Conservation (phyloP, 257 asterid species). For the Nicotiana otophora region DNA sequence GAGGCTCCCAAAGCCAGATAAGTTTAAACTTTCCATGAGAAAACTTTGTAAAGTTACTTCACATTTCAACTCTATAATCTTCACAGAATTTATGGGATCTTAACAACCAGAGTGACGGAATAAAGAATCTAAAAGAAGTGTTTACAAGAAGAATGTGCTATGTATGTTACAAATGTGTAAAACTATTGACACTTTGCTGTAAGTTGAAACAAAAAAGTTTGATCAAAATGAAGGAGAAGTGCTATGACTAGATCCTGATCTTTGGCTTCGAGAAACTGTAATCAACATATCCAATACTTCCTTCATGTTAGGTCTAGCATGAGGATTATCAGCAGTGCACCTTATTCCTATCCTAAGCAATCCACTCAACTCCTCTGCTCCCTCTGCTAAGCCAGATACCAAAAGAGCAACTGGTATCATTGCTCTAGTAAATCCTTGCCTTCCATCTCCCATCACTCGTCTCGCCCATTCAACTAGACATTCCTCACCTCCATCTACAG, state of each 20-base stretch:
- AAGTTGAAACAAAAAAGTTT: neutral
- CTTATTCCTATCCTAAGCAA: slow-evolving; percentile 65
- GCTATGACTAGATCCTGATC: slow-evolving; percentile 25
- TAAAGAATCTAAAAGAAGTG: slow-evolving; percentile 3
- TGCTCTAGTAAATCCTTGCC: slow-evolving; percentile 27
- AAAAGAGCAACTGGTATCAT: slow-evolving; percentile 51
- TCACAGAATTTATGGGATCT: neutral
- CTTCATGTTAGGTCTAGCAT: slow-evolving; percentile 82
- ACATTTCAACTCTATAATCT: neutral
- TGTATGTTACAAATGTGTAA: slow-evolving; percentile 4
- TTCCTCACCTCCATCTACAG: slow-evolving; percentile 94
- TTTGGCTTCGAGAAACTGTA: slow-evolving; percentile 33
- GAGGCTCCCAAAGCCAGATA: too few relatives aligned
- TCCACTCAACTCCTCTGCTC: slow-evolving; percentile 67
- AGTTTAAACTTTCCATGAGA: neutral
- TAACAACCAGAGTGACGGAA: slow-evolving; percentile 13
- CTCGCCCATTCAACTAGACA: slow-evolving; percentile 89
- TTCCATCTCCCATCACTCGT: slow-evolving; percentile 68
- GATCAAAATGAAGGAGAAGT: slow-evolving; percentile 21
- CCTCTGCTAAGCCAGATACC: slow-evolving; percentile 61
- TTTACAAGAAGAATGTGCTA: slow-evolving; percentile 4
- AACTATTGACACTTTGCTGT: slow-evolving; percentile 10
- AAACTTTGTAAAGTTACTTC: neutral
- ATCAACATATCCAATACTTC: slow-evolving; percentile 72
- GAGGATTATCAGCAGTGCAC: slow-evolving; percentile 73